Conservation (phyloP, 2,329 filamentous ascomycete genomes). For the Myrmaecium sp. region DNA sequence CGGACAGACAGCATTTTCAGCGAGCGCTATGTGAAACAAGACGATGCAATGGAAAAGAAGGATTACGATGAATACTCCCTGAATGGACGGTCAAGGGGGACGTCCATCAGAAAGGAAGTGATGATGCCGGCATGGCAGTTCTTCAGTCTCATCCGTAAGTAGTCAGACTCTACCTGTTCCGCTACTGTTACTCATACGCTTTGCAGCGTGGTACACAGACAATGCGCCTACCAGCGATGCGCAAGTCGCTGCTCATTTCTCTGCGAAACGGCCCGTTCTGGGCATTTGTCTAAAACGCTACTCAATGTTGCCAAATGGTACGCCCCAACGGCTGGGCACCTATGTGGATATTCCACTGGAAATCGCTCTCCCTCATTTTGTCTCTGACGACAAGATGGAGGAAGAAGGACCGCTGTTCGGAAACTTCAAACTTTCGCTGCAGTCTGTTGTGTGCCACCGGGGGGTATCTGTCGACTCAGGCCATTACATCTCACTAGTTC, state of each 20-base stretch:
- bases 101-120: slow-evolving; percentile 51
- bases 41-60: slow-evolving; percentile 28
- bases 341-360: slow-evolving; percentile 85
- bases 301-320: slow-evolving; percentile 51
- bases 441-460: slow-evolving; percentile 84
- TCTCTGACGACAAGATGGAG: slow-evolving; percentile 57
- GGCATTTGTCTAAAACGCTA: slow-evolving; percentile 92
- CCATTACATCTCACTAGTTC: slow-evolving; percentile 76
- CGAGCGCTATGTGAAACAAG: slow-evolving; percentile 21
- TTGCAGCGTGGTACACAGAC: slow-evolving; percentile 67
- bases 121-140: slow-evolving; percentile 97
- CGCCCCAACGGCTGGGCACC: slow-evolving; percentile 56
- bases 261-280: slow-evolving; percentile 63
- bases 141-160: slow-evolving; percentile 76
- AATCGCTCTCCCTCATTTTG: slow-evolving; percentile 71
- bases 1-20: slow-evolving; percentile 34
- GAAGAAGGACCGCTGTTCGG: slow-evolving; percentile 53
- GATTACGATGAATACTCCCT: slow-evolving; percentile 22
- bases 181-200: slow-evolving; percentile 4
- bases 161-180: slow-evolving; percentile 2
- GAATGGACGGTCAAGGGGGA: slow-evolving; percentile 16
- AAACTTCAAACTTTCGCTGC: slow-evolving; percentile 86
- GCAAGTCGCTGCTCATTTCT: slow-evolving; percentile 80
- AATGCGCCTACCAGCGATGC: slow-evolving; percentile 47
- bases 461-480: slow-evolving; percentile 74